Base-by-base conservation (phyloP, 108 stramenopile genomes). In the Craspedostauros australis region DNA sequence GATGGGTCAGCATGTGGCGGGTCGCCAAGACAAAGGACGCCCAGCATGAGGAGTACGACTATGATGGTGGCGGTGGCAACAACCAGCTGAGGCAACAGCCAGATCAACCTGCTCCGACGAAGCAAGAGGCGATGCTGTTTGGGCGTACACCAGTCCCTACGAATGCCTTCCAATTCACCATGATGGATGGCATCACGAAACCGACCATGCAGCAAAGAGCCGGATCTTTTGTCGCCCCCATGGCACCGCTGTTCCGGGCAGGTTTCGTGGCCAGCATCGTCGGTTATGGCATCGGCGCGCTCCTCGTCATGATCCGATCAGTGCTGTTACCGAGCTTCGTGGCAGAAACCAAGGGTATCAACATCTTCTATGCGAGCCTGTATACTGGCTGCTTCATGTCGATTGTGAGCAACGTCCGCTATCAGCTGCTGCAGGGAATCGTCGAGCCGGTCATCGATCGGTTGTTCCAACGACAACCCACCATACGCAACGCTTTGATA, bases 371-470 rank as follows among this genome's bases (percentile, higher is more conserved):
- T 54, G 88, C 85, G 4, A 57, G 68, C 1, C 15, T 91, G 5
- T 91, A 81, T 46, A 91, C 88, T 1, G 84, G 82, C 2, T 64
- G 57, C 0, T 89, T 84, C 50, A 70, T 89, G 76, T 78, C 79
- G 1, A 16, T 84, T 19, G 76, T 86, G 18, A 79, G 77, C 50
- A 91, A 91, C 54, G 20, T 84, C 30, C 69, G 84, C 5, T 91
- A 91, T 68, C 88, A 91, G 57, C 0, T 91, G 11, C 63, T 91
- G n/a, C 85, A 86, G 59, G 88, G 88, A 16, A 27, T 86, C 1
- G 43, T 91, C 12, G 84, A 91, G 48, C 88, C 82, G 5, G 21
- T 84, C 6, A 63, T 86, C 32, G 84, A 84, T 42, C 44, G 41
- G 29, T 45, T 40, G 29, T 79, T 84, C 53, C 33, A 33, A 1